Base-by-base conservation (phyloP, 192 early-diverging fungal species). In the Podila epigama region DNA sequence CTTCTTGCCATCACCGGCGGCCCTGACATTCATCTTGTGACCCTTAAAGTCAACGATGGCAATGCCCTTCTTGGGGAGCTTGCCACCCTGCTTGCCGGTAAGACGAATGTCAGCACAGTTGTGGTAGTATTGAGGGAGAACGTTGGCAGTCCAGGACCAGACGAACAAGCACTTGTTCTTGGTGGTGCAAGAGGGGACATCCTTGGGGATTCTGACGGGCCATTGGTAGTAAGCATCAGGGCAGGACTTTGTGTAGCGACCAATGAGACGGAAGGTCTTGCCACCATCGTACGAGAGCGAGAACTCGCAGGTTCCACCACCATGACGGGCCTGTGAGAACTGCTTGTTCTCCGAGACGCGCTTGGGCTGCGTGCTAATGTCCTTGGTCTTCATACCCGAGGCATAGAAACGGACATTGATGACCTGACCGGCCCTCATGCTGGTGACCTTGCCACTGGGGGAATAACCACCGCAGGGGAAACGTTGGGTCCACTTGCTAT, bases 41-140 rank as follows among this genome's bases (percentile, higher is more conserved):
- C 42, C 37, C 13, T 32, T 35, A 36, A 68, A 77, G 41, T 77
- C 73, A 18, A 77, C 73, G 34, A 68, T 68, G 28, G 55, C 42
- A 33, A 77, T 77, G 2, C 59, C 56, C 34, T 63, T 53, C 0
- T 18, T 36, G 40, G 65, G 65, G 8, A 22, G 60, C 33, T 39
- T 36, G 48, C 39, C 60, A 39, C 44, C 44, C 53, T 68, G 63
- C 60, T 22, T 50, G 33, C 87, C 85, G 6, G 59, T 70, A 60
- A 92, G 83, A 35, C 80, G 82, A 35, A 93, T 82, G 69, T 92
- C 89, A 36, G 86, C 90, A 59, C 90, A 92, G 83, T 91, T 90
- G 81, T 84, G 85, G 84, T 93, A 93, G 66, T 87, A 91, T 81
- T 93, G 90, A 40, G 90, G 87, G 67, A 89, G 84, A 10, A 89